These are phyloP conservation scores for Nicotiana undulata DNA, from an alignment of 257 asterid genomes.

Conservation along the genomic window DNA sequence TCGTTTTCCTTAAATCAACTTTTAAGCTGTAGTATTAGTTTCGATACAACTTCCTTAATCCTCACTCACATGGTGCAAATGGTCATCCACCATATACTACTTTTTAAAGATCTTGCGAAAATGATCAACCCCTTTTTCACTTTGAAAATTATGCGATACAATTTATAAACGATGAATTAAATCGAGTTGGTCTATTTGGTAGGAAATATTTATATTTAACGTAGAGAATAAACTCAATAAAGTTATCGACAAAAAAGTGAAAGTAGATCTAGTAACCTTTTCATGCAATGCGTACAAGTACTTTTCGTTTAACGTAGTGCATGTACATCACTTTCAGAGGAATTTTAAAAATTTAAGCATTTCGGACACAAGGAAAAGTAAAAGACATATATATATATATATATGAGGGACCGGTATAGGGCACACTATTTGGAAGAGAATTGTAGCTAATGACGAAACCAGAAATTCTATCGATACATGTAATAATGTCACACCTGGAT, in stretches of 20 bases:
- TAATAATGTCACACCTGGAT: neutral
- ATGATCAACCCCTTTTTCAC: neutral
- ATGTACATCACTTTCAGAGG: neutral
- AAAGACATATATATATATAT: too few species aligned
- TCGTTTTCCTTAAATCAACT: neutral
- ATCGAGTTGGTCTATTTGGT: neutral
- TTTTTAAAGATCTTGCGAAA: neutral
- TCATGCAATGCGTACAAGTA: too few species aligned
- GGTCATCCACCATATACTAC: neutral
- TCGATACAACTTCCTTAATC: neutral
- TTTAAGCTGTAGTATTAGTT: neutral
- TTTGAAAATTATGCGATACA: neutral
- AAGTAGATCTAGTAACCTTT: neutral
- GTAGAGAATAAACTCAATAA: neutral
- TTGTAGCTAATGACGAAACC: neutral
- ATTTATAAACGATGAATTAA: neutral
- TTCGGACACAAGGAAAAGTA: neutral
- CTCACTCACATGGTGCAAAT: neutral
- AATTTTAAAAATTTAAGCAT: neutral
- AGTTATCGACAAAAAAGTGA: neutral
- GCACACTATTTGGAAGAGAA: too few species aligned
- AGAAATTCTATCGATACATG: neutral
- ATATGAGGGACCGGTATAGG: too few species aligned
- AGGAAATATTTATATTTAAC: neutral
- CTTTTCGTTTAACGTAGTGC: neutral